phyloP scores from a whole-genome alignment of 2,329 filamentous ascomycete species.

The Colletotrichum viniferum region DNA sequence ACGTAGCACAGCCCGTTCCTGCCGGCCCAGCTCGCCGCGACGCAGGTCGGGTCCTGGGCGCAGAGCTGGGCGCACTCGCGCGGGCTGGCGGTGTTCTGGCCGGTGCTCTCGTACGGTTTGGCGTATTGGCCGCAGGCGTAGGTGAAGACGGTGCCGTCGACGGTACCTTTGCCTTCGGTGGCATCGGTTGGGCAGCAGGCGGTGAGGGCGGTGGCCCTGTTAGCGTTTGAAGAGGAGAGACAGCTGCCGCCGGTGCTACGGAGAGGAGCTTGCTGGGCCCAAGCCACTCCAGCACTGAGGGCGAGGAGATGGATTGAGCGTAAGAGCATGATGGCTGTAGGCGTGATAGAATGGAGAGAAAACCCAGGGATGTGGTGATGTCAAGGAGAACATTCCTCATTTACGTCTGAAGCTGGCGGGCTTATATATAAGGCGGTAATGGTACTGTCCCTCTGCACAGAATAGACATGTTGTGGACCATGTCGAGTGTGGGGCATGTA shows the following conservation, averaged over 20 bases:
- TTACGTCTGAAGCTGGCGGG: too few relatives aligned
- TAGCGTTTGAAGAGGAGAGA: background rate
- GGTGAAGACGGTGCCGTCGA: background rate
- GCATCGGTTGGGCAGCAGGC: background rate
- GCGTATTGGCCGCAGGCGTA: background rate
- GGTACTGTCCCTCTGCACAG: too few relatives aligned
- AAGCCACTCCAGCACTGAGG: fast-evolving
- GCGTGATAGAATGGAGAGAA: fast-evolving
- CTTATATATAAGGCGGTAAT: too few relatives aligned
- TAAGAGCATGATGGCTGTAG: background rate
- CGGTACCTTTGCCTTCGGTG: background rate
- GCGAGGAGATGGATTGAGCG: background rate
- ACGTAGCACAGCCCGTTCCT: background rate
- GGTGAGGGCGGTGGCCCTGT: background rate
- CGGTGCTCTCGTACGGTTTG: background rate
- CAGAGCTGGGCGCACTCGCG: background rate
- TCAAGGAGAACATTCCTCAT: fast-evolving
- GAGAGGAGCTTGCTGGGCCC: background rate
- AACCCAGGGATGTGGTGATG: fast-evolving
- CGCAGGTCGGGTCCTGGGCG: background rate
- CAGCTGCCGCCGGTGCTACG: background rate
- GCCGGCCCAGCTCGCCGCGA: background rate
- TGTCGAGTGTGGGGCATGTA: fast-evolving
- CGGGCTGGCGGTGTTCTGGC: background rate
- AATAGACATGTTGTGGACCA: too few relatives aligned